Percentiles rank a stretch among this genome's conserved stretches.
These are phyloP conservation scores for Microdochium nivale DNA, from an alignment of 2,329 filamentous ascomycete genomes.

Conservation along the genomic window DNA sequence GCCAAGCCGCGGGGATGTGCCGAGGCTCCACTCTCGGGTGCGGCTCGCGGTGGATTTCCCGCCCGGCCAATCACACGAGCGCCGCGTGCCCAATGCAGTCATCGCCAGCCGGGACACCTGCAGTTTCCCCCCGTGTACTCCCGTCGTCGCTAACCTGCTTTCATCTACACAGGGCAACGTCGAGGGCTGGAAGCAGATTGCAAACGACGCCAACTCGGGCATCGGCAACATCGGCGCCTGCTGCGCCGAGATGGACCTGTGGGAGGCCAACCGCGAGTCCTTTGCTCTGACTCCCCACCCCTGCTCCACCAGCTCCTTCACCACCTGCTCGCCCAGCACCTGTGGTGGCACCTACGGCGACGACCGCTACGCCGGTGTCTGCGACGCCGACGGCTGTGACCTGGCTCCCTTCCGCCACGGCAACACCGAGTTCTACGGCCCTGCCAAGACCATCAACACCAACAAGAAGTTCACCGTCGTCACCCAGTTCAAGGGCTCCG, in stretches of 20 bases:
- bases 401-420: constrained; percentile 61
- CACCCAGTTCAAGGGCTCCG: constrained; percentile 46
- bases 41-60: not conserved
- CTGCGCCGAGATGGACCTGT: constrained; percentile 53
- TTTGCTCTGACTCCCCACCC: constrained; percentile 54
- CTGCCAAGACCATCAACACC: constrained; percentile 47
- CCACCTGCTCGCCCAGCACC: constrained; percentile 34
- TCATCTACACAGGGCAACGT: constrained; percentile 27
- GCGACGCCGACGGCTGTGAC: constrained; percentile 58
- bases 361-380: constrained; percentile 48
- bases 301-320: constrained; percentile 39
- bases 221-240: constrained; percentile 41
- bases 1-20: not conserved
- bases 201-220: constrained; percentile 42
- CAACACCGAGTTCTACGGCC: constrained; percentile 50
- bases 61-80: not conserved
- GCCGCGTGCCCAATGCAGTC: not conserved
- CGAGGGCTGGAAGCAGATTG: constrained; percentile 38
- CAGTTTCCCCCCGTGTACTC: too few relatives aligned
- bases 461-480: constrained; percentile 50
- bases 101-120: not conserved
- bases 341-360: constrained; percentile 40
- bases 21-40: not conserved
- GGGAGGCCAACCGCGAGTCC: constrained; percentile 55
- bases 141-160: not conserved